These are phyloP conservation scores for Thoreauomyces humboldtii DNA, from an alignment of 192 early-diverging fungal genomes.

Conservation along the genomic window DNA sequence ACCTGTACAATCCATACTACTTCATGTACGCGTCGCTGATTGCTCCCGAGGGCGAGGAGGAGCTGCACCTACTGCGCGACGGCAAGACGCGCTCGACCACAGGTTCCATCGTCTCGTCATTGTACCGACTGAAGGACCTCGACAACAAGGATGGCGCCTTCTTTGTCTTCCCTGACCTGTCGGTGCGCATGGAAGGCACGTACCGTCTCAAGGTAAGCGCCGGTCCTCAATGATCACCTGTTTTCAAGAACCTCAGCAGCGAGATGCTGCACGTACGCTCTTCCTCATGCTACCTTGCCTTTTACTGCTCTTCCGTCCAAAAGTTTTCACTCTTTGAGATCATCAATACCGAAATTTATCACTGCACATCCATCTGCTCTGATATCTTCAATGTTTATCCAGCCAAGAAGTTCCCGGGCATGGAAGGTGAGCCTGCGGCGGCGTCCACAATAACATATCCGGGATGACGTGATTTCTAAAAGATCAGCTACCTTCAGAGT, in stretches of 20 bases:
- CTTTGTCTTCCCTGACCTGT: slow-evolving; percentile 96
- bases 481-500: too few species aligned
- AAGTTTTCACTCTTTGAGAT: slow-evolving; percentile 93
- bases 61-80: slow-evolving; percentile 85
- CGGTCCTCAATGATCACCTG: too few species aligned
- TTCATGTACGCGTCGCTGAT: slow-evolving; percentile 96
- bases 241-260: too few species aligned
- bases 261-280: too few species aligned
- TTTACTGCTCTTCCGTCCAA: too few species aligned
- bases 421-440: slow-evolving; percentile 73
- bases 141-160: slow-evolving; percentile 89
- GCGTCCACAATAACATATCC: too few species aligned
- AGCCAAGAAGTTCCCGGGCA: slow-evolving; percentile 95
- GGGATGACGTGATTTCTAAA: too few species aligned
- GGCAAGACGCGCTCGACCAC: slow-evolving; percentile 88
- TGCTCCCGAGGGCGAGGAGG: slow-evolving; percentile 75
- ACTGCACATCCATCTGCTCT: slow-evolving; percentile 84
- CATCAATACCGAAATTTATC: slow-evolving; percentile 73
- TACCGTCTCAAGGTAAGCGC: slow-evolving; percentile 50
- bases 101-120: slow-evolving; percentile 89
- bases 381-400: slow-evolving; percentile 83
- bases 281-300: too few species aligned
- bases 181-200: slow-evolving; percentile 88
- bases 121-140: slow-evolving; percentile 85
- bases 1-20: slow-evolving; percentile 81